A percentile compares a stretch with the other conserved stretches of the same genome.
These are phyloP conservation scores for Carex sylvatica DNA, from an alignment of 202 grass and related monocot genomes.

Conservation along the genomic window DNA sequence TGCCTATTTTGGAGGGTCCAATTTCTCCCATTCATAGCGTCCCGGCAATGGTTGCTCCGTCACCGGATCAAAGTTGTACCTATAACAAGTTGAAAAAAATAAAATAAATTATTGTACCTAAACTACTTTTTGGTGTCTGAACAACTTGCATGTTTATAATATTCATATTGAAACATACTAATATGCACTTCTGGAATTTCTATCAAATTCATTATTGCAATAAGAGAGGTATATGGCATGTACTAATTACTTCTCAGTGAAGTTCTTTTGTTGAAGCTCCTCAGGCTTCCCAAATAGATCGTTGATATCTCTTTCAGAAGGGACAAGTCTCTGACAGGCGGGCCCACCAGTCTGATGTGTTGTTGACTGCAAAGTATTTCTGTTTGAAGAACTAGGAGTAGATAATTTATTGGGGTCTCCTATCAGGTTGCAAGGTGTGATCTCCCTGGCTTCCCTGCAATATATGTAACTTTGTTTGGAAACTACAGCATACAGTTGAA, in stretches of 20 bases:
- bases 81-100: background rate
- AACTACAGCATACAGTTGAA: constrained; percentile 11
- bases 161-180: background rate
- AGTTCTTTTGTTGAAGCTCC: constrained; percentile 31
- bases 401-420: constrained; percentile 10
- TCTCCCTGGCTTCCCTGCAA: constrained; percentile 34
- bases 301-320: constrained; percentile 32
- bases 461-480: background rate
- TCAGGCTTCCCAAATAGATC: constrained; percentile 33
- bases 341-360: background rate
- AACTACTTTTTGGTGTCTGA: background rate
- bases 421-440: constrained; percentile 36
- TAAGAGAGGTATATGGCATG: background rate
- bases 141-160: background rate
- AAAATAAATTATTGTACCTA: background rate
- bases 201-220: background rate
- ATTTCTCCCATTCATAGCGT: constrained; percentile 38
- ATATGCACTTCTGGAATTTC: background rate
- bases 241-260: constrained; percentile 34
- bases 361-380: background rate
- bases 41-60: constrained; percentile 29
- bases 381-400: constrained; percentile 31
- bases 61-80: constrained; percentile 48
- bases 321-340: background rate
- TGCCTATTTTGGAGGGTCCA: constrained; percentile 19